Evolutionary conservation across 305 asterid genomes (phyloP).

Genomic region (Salvia sclarea): DNA sequence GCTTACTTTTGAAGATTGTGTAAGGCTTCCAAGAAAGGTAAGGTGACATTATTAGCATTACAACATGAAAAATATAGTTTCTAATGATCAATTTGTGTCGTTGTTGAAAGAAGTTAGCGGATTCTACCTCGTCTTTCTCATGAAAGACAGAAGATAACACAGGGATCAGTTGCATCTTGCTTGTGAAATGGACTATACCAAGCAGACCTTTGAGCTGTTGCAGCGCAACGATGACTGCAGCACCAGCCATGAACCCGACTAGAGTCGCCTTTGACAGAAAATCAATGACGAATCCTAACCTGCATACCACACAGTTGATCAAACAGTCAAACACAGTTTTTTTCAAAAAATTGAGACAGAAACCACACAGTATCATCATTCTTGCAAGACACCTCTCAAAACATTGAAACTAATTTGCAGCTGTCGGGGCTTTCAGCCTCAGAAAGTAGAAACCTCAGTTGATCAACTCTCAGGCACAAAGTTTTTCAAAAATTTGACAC

Average conservation of each 20-base stretch:
- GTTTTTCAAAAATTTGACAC: too few relatives aligned
- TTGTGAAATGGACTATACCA: constrained; percentile 82
- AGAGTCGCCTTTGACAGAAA: constrained; percentile 88
- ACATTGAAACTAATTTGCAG: too few relatives aligned
- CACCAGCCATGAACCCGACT: constrained; percentile 91
- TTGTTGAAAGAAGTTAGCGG: background rate
- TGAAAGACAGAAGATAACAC: constrained; percentile 67
- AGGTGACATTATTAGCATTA: too few relatives aligned
- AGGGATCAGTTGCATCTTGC: constrained; percentile 78
- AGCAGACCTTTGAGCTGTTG: constrained; percentile 83
- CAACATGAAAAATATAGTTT: too few relatives aligned
- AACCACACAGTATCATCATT: too few relatives aligned
- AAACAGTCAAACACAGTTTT: background rate
- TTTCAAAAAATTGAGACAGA: constrained; percentile 6
- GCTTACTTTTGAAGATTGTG: too few relatives aligned
- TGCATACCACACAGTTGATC: constrained; percentile 26
- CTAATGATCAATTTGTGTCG: too few relatives aligned
- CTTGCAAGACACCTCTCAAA: too few relatives aligned
- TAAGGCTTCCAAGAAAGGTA: too few relatives aligned
- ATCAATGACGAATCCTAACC: constrained; percentile 85
- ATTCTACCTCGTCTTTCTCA: constrained; percentile 58
- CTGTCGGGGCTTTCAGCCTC: too few relatives aligned
- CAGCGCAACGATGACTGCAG: constrained; percentile 82
- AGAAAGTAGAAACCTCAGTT: too few relatives aligned
- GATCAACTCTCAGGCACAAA: too few relatives aligned